Evolutionary conservation across 495 filamentous ascomycete genomes (phyloP).

Genomic region (Diplogelasinospora grovesii): DNA sequence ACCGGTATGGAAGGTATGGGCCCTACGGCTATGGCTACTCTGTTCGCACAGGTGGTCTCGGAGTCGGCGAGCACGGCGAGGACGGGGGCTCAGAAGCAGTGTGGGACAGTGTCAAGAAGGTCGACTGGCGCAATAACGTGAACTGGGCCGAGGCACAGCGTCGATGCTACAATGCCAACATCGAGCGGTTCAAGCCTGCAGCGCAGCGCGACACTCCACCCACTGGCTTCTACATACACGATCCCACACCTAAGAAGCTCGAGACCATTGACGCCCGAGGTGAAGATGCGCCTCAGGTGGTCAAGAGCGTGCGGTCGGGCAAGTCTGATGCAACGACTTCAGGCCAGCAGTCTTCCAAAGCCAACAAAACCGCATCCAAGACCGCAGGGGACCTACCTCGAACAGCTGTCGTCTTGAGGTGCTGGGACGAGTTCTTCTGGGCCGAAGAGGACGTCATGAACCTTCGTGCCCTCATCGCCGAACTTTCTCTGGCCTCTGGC

Average conservation of each 20-base stretch:
- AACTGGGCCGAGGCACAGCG: conserved; percentile 71
- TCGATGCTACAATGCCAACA: conserved; percentile 62
- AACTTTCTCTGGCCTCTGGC: conserved; percentile 67
- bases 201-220: conserved; percentile 28
- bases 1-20: conserved; percentile 80
- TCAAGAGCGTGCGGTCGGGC: conserved; percentile 28
- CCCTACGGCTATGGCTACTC: conserved; percentile 88
- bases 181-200: conserved; percentile 54
- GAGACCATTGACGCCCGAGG: conserved; percentile 3
- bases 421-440: conserved; percentile 67
- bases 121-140: conserved; percentile 68
- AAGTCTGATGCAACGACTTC: conserved; percentile 33
- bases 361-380: conserved; percentile 1
- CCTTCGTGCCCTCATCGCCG: conserved; percentile 67
- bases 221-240: conserved; percentile 38
- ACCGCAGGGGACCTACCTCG: conserved; percentile 37
- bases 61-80: conserved; percentile 72
- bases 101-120: conserved; percentile 59
- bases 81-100: conserved; percentile 65
- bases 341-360: background rate
- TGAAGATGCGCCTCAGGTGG: conserved; percentile 1
- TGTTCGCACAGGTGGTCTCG: conserved; percentile 66
- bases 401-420: conserved; percentile 68
- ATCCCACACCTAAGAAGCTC: conserved; percentile 9
- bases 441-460: conserved; percentile 62